Evolutionary conservation across 2,329 filamentous ascomycete genomes (phyloP).

Genomic region (Apiospora rasikravindrae): DNA sequence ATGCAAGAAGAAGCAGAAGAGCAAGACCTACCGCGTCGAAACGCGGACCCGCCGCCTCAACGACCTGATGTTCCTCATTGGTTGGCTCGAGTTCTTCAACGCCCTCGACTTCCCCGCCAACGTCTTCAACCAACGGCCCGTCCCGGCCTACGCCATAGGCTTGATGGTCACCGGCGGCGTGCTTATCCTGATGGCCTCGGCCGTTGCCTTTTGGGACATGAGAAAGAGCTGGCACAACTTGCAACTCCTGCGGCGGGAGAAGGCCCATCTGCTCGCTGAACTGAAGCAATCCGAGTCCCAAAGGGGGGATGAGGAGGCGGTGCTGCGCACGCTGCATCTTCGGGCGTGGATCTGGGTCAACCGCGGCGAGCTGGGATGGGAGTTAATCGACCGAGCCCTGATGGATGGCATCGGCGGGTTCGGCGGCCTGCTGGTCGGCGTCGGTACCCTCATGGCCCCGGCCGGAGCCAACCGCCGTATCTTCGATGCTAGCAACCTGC

Average conservation of each 20-base stretch:
- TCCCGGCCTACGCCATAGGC: slow-evolving; percentile 52
- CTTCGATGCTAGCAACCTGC: slow-evolving; percentile 54
- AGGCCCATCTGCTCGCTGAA: slow-evolving; percentile 36
- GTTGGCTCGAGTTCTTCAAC: slow-evolving; percentile 60
- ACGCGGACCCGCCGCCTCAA: slow-evolving; percentile 25
- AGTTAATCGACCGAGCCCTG: slow-evolving; percentile 53
- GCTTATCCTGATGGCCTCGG: slow-evolving; percentile 48
- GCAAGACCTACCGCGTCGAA: neutral
- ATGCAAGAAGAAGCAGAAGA: neutral
- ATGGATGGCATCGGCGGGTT: slow-evolving; percentile 58
- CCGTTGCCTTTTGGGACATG: slow-evolving; percentile 53
- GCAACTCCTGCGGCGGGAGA: slow-evolving; percentile 48
- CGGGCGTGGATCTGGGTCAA: slow-evolving; percentile 45
- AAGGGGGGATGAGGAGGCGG: slow-evolving; percentile 15
- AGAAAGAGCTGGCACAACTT: slow-evolving; percentile 52
- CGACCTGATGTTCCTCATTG: slow-evolving; percentile 47
- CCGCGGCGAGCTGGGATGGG: slow-evolving; percentile 54
- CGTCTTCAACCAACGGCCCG: slow-evolving; percentile 58
- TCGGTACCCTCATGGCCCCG: slow-evolving; percentile 60
- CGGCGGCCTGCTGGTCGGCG: slow-evolving; percentile 54
- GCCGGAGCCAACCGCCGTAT: slow-evolving; percentile 49
- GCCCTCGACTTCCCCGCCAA: slow-evolving; percentile 63
- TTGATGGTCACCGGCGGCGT: slow-evolving; percentile 60
- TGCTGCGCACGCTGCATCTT: slow-evolving; percentile 36
- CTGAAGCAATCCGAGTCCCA: slow-evolving; percentile 22